Evolutionary conservation across 75 land plant genomes (phyloP).

Genomic region (Cryptomeria japonica): DNA sequence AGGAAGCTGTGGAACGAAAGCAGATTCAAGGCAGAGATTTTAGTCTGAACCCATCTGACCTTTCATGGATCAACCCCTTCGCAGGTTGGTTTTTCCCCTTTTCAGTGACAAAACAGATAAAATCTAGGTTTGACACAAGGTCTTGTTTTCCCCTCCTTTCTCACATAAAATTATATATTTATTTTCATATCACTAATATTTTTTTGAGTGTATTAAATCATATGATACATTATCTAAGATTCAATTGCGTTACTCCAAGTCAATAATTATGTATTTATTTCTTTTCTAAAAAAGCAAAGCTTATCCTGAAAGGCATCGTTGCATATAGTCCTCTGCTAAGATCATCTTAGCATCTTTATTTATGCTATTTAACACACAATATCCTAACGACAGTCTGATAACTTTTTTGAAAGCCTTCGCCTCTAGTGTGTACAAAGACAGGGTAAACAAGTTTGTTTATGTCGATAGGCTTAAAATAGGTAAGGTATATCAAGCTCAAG

Average conservation of each 20-base stretch:
- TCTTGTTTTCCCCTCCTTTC: too few species aligned
- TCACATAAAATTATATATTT: too few species aligned
- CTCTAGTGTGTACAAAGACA: background rate
- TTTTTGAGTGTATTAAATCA: too few species aligned
- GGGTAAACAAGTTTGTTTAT: background rate
- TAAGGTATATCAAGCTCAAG: background rate
- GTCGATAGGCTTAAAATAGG: background rate
- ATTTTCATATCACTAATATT: too few species aligned
- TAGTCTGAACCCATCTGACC: constrained; percentile 18
- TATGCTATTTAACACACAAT: background rate
- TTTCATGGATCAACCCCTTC: constrained; percentile 44
- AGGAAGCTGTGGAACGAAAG: constrained; percentile 18
- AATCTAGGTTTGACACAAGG: background rate
- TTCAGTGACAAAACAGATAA: background rate
- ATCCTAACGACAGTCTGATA: background rate
- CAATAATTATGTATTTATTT: too few species aligned
- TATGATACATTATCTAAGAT: too few species aligned
- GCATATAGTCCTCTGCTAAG: background rate
- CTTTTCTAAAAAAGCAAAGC: too few species aligned
- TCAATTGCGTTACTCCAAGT: too few species aligned
- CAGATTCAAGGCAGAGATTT: background rate
- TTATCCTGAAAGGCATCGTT: background rate
- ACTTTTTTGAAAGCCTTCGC: background rate
- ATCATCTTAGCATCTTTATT: background rate
- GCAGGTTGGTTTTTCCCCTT: constrained; percentile 35